Evolutionary conservation across 331 rosid species (phyloP), one percentile per base, ranked within the genome.

Genomic region (Malus hybrid): DNA sequence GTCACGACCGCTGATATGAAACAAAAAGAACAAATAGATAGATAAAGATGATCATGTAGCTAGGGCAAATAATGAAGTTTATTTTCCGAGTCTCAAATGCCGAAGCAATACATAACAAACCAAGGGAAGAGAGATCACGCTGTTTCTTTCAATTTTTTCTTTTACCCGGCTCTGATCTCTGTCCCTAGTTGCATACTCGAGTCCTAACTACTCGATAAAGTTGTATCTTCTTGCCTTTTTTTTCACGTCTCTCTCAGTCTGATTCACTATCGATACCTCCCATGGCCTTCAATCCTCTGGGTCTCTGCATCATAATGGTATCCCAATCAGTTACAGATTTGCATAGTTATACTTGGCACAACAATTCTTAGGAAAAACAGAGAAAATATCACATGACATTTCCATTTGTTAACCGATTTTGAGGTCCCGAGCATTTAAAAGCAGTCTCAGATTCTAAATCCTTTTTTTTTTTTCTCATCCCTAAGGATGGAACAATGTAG

Each of bases 221-320:
- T 10, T n/a, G 39, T 29, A 14, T 56, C 55, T 28, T 65, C 36
- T 46, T 16, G 72, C 46, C 55, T 61, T 32, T 28, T 15, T 15
- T 22, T 57, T 29, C 33, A 19, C 19, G 10, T 27, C 54, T 65
- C 75, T 68, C 70, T 82, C 85, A 77, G 32, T 87, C 91, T 48
- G 91, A 87, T 24, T 82, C 88, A 39, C 91, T 87, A 16, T 87
- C 88, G 80, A 87, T 72, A 32, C 88, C 74, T 42, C 86, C 90
- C 90, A 87, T 87, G 70, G 88, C 90, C 81, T 84, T 87, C 71
- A 87, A 42, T 60, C 90, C 90, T 76, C 88, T 80, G 52, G 90
- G 88, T 66, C 86, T 87, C 90, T 87, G 83, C 83, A 79, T 73
- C 65, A 86, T 32, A 64, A 56, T 42, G 24, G 63, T 6, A 76